Conservation (phyloP, 495 filamentous ascomycete genomes). For the Hyaloscypha hepaticicola region DNA sequence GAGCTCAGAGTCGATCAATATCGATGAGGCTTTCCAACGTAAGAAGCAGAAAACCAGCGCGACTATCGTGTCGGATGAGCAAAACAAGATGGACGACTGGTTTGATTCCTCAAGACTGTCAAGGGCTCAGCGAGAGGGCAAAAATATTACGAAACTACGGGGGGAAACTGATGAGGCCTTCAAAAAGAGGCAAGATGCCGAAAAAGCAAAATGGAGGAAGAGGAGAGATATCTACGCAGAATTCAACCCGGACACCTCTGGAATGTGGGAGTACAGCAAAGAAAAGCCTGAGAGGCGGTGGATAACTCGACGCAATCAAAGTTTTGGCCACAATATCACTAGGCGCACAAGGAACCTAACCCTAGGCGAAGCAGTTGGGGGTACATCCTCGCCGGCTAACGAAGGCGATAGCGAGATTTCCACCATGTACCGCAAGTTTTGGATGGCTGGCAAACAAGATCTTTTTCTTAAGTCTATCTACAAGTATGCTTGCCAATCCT, state of each 20-base stretch:
- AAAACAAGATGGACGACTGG: slow-evolving; percentile 21
- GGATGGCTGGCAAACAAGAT: slow-evolving; percentile 1
- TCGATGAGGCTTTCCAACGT: neutral
- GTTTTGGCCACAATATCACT: neutral
- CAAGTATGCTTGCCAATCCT: neutral
- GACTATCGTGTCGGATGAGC: neutral
- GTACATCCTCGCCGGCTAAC: neutral
- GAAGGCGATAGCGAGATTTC: slow-evolving; percentile 12
- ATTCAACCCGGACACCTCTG: neutral
- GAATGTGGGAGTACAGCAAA: slow-evolving; percentile 9
- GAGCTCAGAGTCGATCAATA: neutral
- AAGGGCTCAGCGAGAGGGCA: neutral
- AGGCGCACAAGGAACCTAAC: neutral
- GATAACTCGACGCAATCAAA: neutral
- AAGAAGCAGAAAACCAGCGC: neutral
- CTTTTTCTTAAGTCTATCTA: slow-evolving; percentile 2
- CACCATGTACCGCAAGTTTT: slow-evolving; percentile 10
- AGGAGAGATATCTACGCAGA: neutral
- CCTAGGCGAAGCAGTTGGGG: neutral
- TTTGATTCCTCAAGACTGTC: slow-evolving; percentile 1
- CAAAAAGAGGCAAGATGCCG: neutral
- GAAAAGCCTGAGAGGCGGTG: slow-evolving; percentile 5
- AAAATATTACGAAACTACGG: neutral
- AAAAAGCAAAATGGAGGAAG: neutral
- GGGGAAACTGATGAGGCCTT: neutral